Base-by-base conservation (phyloP, 805 yeast genomes). In the Priceomyces castillae region DNA sequence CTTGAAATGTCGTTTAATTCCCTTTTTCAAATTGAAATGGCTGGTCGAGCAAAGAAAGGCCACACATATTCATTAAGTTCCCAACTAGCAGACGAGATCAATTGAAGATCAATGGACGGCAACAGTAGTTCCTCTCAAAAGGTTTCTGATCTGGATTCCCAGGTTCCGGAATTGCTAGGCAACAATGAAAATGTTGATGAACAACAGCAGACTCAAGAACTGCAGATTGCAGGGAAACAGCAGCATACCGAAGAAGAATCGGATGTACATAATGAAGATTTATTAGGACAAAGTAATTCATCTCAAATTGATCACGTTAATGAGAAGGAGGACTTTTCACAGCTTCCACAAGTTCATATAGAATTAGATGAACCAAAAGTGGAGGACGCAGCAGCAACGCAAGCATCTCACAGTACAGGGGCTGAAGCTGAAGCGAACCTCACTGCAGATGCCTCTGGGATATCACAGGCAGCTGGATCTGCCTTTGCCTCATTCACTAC, bases 401-500 rank as follows among this genome's bases (percentile, higher is more conserved):
- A 18, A 19, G 37, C 26, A 12, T 9, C n/a, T 20, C 22, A 19
- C 3, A 12, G 16, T 4, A 7, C 37, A 30, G 33, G 25, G 25
- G 4, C 33, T 22, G 25, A 35, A 35, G 4, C 26, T 35, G 38
- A 28, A 12, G 31, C 31, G 10, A n/a, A 10, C 15, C 31, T 28
- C 10, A 11, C 15, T 7, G 37, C 43, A 12, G 34, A 40, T 34
- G 30, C 38, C 14, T 23, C 41, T 37, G 20, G 25, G 6, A 11
- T 15, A n/a, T 31, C 31, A 18, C 31, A 22, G 34, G 17, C 20
- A 19, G 19, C 18, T 15, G 26, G 18, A 14, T 34, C 43, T 12
- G 37, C 17, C 47, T 43, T 12, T 17, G n/a, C 10, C 23, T 44
- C 49, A 34, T 61, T 64, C 43, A 61, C 71, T 18, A 70, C 76